Base-by-base conservation (phyloP, 2,329 filamentous ascomycete genomes). In the Penicillium thymicola region DNA sequence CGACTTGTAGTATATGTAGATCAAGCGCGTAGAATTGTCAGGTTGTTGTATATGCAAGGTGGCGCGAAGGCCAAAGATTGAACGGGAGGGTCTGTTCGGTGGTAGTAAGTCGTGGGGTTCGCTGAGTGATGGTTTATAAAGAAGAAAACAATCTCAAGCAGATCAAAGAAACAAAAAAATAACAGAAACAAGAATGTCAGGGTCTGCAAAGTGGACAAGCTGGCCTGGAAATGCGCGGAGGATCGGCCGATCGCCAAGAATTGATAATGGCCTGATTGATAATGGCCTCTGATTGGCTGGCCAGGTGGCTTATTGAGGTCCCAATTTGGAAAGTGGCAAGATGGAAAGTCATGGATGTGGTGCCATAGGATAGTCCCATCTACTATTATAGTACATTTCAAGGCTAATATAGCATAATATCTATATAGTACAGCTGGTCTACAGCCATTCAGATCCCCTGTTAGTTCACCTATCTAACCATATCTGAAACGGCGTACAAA, bases 151-250 rank as follows among this genome's bases (percentile, higher is more conserved):
- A 16, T 21, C 3, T 36, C 21, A 47, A 42, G 6, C 42, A 51
- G 4, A 25, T n/a, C 44, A 28, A 23, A 37, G 28, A 6, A 3
- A 11, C 32, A 27, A 46, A 11, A 53, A 21, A 30, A 46, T 4
- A 51, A 18, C 16, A 37, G 5, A 42, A 51, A 21, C 23, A 51
- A 44, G 23, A 52, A 36, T 44, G 48, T 41, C 34, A 36, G 25
- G 16, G 25, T 51, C 48, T 54, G 46, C 27, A 21, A 54, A 51
- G 53, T 52, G 54, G 54, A 51, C 54, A 55, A 52, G 54, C 54
- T 55, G 54, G 54, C 54, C 54, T 55, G 21, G 48, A 55, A n/a
- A 55, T 55, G 36, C 42, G 41, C 52, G 52, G 52, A 55, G 28
- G 47, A 55, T 52, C 48, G 40, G 53, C 53, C 32, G 51, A 54